Evolutionary conservation across 2,329 filamentous ascomycete species (phyloP), one percentile per base, ranked within the genome.

Genomic region (Penicillium digitatum): DNA sequence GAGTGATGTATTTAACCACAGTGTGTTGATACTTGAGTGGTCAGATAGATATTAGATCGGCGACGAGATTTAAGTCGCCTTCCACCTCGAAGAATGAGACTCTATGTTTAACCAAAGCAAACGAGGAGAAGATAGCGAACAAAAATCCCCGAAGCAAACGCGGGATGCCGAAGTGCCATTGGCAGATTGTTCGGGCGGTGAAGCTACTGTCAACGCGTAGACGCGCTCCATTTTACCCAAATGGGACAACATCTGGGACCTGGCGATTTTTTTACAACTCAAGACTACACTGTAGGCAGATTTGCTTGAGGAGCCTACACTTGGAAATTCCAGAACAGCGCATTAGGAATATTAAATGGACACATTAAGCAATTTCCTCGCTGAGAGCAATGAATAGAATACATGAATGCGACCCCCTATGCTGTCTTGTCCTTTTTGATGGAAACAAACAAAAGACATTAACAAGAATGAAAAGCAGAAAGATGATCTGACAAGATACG

Each of bases 341-440:
- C 14, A 49, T 1, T 34, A 14, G 29, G 14, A 26, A 53, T 52
- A 22, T 58, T 38, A 29, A 52, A 57, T 60, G 47, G 55, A 40
- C 48, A 52, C 56, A 63, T 66, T 62, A 58, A 55, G 47, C 59
- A 59, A 58, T 64, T 60, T 58, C 54, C 55, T 60, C 62, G 55
- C 62, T 34, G 62, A 68, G 56, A 59, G 61, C 56, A 44, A 64
- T 52, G 54, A 61, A 63, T 60, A 67, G 56, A 64, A 62, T 65
- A 69, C 63, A 66, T 66, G 58, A 61, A 62, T 54, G 55, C 61
- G 52, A 58, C 58, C 53, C 53, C 40, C 47, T 42, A 47, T 48
- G 46, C 48, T 43, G 18, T 22, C 55, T 48, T 24, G 52, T 48
- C 42, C 44, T 42, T 47, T 45, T 24, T 35, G 20, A 20, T 45